Evolutionary conservation across 805 yeast species (phyloP).

Genomic region (Priceomyces haplophilus): DNA sequence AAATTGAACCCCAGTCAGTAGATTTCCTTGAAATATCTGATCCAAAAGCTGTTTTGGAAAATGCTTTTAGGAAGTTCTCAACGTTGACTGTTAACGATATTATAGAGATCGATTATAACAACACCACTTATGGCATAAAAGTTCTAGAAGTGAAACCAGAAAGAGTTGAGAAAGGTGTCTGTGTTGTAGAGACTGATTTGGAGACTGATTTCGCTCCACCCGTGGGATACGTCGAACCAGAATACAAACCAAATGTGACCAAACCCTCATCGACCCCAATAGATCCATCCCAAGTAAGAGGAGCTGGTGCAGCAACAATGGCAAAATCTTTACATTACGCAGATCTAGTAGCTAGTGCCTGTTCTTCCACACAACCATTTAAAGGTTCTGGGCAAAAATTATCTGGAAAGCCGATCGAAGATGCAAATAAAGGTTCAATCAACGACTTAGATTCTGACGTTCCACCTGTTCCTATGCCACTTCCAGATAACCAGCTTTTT

Average conservation of each 20-base stretch:
- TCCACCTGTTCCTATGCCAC: slow-evolving; percentile 64
- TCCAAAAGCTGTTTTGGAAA: slow-evolving; percentile 95
- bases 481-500: slow-evolving; percentile 85
- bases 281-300: slow-evolving; percentile 31
- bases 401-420: slow-evolving; percentile 53
- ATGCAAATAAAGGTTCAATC: slow-evolving; percentile 25
- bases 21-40: slow-evolving; percentile 91
- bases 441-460: slow-evolving; percentile 52
- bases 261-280: slow-evolving; percentile 33
- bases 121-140: slow-evolving; percentile 70
- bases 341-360: slow-evolving; percentile 47
- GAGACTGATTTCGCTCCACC: slow-evolving; percentile 99
- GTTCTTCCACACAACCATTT: slow-evolving; percentile 32
- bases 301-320: slow-evolving; percentile 66
- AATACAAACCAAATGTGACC: slow-evolving; percentile 44
- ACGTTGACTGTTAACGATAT: slow-evolving; percentile 82
- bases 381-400: slow-evolving; percentile 67
- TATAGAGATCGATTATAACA: slow-evolving; percentile 81
- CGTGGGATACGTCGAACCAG: slow-evolving; percentile 95
- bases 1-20: slow-evolving; percentile 91
- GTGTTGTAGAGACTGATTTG: slow-evolving; percentile 94
- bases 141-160: slow-evolving; percentile 88
- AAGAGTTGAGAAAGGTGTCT: slow-evolving; percentile 60
- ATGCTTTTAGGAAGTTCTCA: slow-evolving; percentile 84
- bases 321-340: slow-evolving; percentile 69